phyloP scores from a whole-genome alignment of 495 filamentous ascomycete species.

The Aspergillus asperescens region DNA sequence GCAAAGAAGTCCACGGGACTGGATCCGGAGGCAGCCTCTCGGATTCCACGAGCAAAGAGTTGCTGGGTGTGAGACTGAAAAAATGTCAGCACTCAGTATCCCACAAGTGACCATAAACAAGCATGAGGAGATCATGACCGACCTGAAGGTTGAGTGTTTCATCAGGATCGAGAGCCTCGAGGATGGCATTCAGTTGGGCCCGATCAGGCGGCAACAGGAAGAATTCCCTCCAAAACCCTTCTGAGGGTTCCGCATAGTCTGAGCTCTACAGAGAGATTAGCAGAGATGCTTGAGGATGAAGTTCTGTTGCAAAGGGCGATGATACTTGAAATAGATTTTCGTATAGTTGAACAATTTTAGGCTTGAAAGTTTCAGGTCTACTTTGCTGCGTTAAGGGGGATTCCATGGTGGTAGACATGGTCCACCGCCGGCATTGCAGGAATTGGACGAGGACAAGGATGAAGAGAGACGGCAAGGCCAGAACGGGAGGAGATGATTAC shows the following conservation, averaged over 20 bases:
- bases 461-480: background rate
- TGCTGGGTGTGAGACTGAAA: slow-evolving; percentile 64
- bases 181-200: slow-evolving; percentile 55
- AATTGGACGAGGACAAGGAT: background rate
- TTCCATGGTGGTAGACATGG: slow-evolving; percentile 57
- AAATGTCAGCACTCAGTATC: slow-evolving; percentile 10
- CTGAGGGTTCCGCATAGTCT: slow-evolving; percentile 62
- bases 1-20: slow-evolving; percentile 70
- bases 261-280: slow-evolving; percentile 19
- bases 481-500: background rate
- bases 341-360: slow-evolving; percentile 88
- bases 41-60: slow-evolving; percentile 68
- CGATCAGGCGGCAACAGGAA: slow-evolving; percentile 81
- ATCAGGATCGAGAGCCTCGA: slow-evolving; percentile 63
- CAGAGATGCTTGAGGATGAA: slow-evolving; percentile 2
- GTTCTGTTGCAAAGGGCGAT: slow-evolving; percentile 1
- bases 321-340: slow-evolving; percentile 78
- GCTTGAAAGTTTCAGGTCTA: slow-evolving; percentile 85
- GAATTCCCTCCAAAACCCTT: slow-evolving; percentile 96
- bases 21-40: slow-evolving; percentile 57
- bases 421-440: slow-evolving; percentile 15
- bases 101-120: background rate
- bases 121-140: slow-evolving; percentile 8
- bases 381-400: slow-evolving; percentile 87
- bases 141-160: slow-evolving; percentile 72